Evolutionary conservation across 2,329 filamentous ascomycete species (phyloP).

Genomic region (Apiospora rasikravindrae): DNA sequence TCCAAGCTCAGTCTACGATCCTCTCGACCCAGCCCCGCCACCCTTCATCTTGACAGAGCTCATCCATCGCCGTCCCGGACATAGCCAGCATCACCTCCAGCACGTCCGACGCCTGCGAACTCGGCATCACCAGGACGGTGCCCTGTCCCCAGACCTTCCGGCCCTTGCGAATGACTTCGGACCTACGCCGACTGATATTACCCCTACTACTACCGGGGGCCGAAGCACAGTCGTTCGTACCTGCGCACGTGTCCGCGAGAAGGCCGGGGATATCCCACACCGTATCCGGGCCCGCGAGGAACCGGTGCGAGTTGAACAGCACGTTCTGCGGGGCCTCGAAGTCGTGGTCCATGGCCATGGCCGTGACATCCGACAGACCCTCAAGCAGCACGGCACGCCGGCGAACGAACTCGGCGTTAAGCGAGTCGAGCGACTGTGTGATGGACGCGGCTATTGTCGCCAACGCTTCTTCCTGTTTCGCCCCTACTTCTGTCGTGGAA

Average conservation of each 20-base stretch:
- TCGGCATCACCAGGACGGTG: background rate
- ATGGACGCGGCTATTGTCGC: background rate
- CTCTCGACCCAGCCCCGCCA: background rate
- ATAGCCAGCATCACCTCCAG: slow-evolving; percentile 4
- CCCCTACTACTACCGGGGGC: background rate
- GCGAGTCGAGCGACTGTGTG: background rate
- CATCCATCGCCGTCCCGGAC: background rate
- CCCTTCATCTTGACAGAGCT: background rate
- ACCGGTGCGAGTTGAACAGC: slow-evolving; percentile 10
- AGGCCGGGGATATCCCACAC: background rate
- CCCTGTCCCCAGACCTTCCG: background rate
- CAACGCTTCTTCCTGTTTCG: background rate
- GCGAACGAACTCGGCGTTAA: background rate
- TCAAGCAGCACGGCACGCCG: background rate
- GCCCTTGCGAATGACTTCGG: slow-evolving; percentile 1
- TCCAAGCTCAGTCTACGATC: background rate
- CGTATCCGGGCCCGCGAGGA: background rate
- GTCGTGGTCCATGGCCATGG: slow-evolving; percentile 35
- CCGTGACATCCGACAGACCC: slow-evolving; percentile 27
- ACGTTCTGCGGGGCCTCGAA: slow-evolving; percentile 12
- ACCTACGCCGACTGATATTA: background rate
- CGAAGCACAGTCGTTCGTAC: background rate
- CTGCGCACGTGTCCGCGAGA: background rate
- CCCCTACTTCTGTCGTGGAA: background rate
- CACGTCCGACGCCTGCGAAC: background rate